phyloP scores from a whole-genome alignment of 371 early-diverging fungal genomes.

The Coemansia linderi region DNA sequence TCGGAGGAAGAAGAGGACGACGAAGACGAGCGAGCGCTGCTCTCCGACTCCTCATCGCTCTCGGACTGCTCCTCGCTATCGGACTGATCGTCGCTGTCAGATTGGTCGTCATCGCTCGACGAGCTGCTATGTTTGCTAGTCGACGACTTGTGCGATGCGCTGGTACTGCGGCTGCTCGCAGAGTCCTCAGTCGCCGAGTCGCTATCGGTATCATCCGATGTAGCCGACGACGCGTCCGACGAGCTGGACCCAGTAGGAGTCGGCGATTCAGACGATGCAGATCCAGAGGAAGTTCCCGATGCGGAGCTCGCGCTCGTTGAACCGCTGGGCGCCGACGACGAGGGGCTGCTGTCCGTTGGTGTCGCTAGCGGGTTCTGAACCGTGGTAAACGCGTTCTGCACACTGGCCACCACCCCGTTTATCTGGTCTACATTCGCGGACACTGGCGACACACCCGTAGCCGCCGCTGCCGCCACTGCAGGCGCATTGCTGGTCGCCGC shows the following conservation, averaged over 20 bases:
- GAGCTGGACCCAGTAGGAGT: neutral
- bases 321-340: neutral
- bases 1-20: neutral
- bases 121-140: neutral
- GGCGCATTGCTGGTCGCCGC: too few relatives aligned
- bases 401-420: constrained; percentile 9
- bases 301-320: neutral
- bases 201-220: neutral
- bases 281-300: neutral
- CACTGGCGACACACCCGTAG: neutral
- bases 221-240: neutral
- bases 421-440: constrained; percentile 9
- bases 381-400: constrained; percentile 6
- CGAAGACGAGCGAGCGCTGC: neutral
- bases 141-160: neutral
- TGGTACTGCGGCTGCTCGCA: neutral
- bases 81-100: constrained; percentile 2
- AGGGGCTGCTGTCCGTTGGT: neutral
- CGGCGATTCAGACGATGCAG: neutral
- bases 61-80: constrained; percentile 5
- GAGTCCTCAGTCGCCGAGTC: neutral
- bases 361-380: constrained; percentile 6
- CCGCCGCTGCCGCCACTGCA: neutral
- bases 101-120: constrained; percentile 2
- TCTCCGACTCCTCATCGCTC: neutral